Percentiles rank a stretch among this genome's conserved stretches.
Conservation (phyloP, 2,329 filamentous ascomycete genomes). For the Aspergillus sp. region DNA sequence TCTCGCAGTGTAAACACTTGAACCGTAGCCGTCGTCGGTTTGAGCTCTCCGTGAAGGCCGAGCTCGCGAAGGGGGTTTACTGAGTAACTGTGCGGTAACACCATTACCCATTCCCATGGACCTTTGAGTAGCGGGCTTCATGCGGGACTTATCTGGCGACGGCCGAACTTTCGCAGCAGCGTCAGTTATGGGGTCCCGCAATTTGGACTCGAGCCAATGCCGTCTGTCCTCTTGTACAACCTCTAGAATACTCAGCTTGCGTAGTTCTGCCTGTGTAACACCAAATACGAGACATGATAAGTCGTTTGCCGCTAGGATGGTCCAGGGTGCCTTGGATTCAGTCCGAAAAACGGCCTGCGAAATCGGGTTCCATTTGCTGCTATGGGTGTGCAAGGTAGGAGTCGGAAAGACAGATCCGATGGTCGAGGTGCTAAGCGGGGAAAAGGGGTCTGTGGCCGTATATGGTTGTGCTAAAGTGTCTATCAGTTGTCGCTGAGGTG, state of each 20-base stretch:
- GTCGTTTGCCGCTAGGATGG: conserved; percentile 93
- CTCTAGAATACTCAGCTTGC: conserved; percentile 91
- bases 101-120: conserved; percentile 70
- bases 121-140: conserved; percentile 34
- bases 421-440: conserved; percentile 35
- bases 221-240: conserved; percentile 88
- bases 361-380: conserved; percentile 84
- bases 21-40: conserved; percentile 59
- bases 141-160: conserved; percentile 39
- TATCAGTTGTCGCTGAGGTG: conserved; percentile 77
- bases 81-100: conserved; percentile 84
- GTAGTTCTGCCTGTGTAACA: conserved; percentile 93
- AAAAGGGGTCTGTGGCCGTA: conserved; percentile 52
- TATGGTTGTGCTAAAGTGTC: conserved; percentile 85
- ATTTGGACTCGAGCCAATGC: conserved; percentile 84
- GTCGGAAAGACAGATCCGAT: conserved; percentile 40
- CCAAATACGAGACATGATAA: conserved; percentile 96
- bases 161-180: conserved; percentile 36
- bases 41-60: conserved; percentile 49
- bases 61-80: conserved; percentile 69
- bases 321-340: conserved; percentile 87
- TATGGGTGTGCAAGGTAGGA: conserved; percentile 76
- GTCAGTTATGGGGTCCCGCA: conserved; percentile 63
- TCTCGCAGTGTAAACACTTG: conserved; percentile 52
- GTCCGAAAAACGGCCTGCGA: conserved; percentile 98